Base-by-base conservation (phyloP, 768 basidiomycete species). In the Boletus huronensis region DNA sequence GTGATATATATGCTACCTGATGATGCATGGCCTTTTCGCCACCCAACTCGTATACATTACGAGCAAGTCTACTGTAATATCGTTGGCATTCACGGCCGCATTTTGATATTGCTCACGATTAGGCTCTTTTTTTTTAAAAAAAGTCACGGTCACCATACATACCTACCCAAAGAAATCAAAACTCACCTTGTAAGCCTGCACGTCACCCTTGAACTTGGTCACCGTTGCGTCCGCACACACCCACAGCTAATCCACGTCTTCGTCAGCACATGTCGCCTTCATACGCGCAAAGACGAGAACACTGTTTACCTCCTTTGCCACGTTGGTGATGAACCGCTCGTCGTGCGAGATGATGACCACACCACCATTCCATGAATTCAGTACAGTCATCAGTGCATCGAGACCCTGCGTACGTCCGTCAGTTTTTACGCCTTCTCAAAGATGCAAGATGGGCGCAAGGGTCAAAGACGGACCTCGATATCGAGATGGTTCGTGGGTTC, bases 401-500 rank as follows among this genome's bases (percentile, higher is more conserved):
- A 98, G 80, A 81, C 96, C 96, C 84, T 91, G 43, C 11, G 16
- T 52, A 19, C n/a, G n/a, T 58, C 23, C 48, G n/a, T 63, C 21
- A 57, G 31, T 25, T 13, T 28, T 44, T 7, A 17, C 17, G 28
- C 16, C 17, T 13, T 21, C 46, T 36, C 28, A 28, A 28, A 13
- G 25, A n/a, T 9, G 36, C n/a, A 14, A 23, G 6, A 40, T 21
- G 28, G 21, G 14, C 13, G 3, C 10, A 19, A 13, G n/a, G 7
- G 45, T 41, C 19, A 23, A 38, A n/a, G 14, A 57, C 59, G 52
- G 54, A 86, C 88, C 78, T 93, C 91, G 56, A 95, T 93, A 88
- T 96, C 94, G 66, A 95, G 76, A 73, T 96, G 95, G 78, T 96
- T 96, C 63, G 93, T 93, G 52, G 93, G 93, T 87, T 99, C 97